Conservation (phyloP, 352 stramenopile genomes). For the Phytophthora cactorum region DNA sequence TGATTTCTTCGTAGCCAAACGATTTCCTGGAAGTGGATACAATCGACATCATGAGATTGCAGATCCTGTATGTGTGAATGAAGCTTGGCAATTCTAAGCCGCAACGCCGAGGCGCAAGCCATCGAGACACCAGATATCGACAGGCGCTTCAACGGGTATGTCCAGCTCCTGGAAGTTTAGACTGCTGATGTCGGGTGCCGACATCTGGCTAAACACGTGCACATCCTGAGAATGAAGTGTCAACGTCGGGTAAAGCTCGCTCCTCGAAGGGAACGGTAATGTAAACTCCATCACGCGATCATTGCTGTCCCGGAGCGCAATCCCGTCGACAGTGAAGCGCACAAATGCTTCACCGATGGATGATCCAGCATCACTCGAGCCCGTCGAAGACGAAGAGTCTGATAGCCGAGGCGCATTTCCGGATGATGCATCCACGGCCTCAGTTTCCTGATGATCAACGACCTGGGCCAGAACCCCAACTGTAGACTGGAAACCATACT, state of each 20-base stretch:
- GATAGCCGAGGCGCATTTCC: slow-evolving; percentile 9
- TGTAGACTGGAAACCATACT: slow-evolving; percentile 70
- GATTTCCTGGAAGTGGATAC: slow-evolving; percentile 28
- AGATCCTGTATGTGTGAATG: slow-evolving; percentile 13
- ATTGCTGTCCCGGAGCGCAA: slow-evolving; percentile 59
- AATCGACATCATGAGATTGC: slow-evolving; percentile 23
- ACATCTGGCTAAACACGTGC: slow-evolving; percentile 82
- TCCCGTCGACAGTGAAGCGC: slow-evolving; percentile 78
- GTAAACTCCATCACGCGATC: slow-evolving; percentile 65
- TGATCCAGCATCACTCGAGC: slow-evolving; percentile 18
- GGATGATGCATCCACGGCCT: slow-evolving; percentile 9
- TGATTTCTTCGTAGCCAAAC: slow-evolving; percentile 29
- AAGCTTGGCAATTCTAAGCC: slow-evolving; percentile 30
- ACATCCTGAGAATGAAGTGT: slow-evolving; percentile 85
- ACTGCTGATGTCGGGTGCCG: slow-evolving; percentile 63
- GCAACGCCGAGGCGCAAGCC: slow-evolving; percentile 45
- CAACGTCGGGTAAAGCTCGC: slow-evolving; percentile 84
- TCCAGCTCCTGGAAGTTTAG: slow-evolving; percentile 64
- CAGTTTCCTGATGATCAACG: slow-evolving; percentile 42
- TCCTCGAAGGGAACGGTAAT: slow-evolving; percentile 59
- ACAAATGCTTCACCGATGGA: slow-evolving; percentile 49
- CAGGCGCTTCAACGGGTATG: slow-evolving; percentile 33
- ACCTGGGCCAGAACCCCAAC: slow-evolving; percentile 79
- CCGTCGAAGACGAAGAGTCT: slow-evolving; percentile 18
- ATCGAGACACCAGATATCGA: slow-evolving; percentile 80